Percentiles rank a stretch among this genome's conserved stretches.
These are phyloP conservation scores for Agaricus blazei DNA, from an alignment of 768 basidiomycete genomes.

Conservation along the genomic window DNA sequence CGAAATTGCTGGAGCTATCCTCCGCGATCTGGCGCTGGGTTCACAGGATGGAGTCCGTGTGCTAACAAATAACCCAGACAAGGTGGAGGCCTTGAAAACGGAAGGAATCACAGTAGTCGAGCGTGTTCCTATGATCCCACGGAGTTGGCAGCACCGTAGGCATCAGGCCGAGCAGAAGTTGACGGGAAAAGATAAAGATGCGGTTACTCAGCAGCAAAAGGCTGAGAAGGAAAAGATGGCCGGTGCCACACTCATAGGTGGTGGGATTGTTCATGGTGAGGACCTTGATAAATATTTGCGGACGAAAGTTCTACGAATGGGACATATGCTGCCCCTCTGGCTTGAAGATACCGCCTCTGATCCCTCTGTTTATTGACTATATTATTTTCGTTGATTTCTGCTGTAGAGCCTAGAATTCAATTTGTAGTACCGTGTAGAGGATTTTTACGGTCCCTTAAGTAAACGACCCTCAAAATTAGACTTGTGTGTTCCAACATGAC, in stretches of 20 bases:
- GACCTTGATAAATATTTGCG: constrained; percentile 94
- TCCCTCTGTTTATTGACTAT: constrained; percentile 15
- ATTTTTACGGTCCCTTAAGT: no score
- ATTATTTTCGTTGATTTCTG: constrained; percentile 1
- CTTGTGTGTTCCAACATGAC: no score
- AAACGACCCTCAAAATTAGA: no score
- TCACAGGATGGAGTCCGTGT: constrained; percentile 61
- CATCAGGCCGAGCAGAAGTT: constrained; percentile 22
- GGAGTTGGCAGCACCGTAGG: constrained; percentile 67
- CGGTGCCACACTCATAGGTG: constrained; percentile 81
- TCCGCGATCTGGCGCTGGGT: constrained; percentile 81
- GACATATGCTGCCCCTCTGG: constrained; percentile 78
- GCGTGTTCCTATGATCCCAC: constrained; percentile 91
- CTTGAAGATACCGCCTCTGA: constrained; percentile 28
- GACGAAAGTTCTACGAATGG: constrained; percentile 97
- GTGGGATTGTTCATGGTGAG: constrained; percentile 66
- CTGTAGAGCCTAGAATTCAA: no score
- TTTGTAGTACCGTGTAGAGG: no score
- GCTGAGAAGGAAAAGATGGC: constrained; percentile 35
- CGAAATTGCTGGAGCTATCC: constrained; percentile 84
- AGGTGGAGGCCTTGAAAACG: constrained; percentile 79
- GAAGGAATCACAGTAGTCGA: constrained; percentile 82
- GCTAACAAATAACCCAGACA: constrained; percentile 98
- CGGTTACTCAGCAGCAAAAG: constrained; percentile 15
- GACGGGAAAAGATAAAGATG: constrained; percentile 13